These are phyloP conservation scores for Mycothermus thermophilus DNA, from an alignment of 495 filamentous ascomycete species.

Conservation along the genomic window DNA sequence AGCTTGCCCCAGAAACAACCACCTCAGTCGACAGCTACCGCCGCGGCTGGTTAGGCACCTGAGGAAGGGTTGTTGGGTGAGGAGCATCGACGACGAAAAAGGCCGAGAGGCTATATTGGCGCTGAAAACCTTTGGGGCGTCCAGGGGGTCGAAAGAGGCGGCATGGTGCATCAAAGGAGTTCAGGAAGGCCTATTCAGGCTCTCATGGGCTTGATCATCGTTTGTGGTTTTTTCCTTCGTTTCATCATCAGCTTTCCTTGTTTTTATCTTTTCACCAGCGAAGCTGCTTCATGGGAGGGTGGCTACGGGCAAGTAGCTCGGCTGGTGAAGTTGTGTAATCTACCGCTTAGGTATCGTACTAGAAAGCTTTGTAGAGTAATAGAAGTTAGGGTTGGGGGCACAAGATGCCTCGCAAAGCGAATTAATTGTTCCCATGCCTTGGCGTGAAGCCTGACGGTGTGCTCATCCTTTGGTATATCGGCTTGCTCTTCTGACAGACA, in stretches of 20 bases:
- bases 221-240: background rate
- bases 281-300: background rate
- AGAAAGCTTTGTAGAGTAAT: slow-evolving; percentile 19
- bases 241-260: background rate
- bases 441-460: too few relatives aligned
- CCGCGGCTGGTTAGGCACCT: background rate
- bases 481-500: too few relatives aligned
- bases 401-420: slow-evolving; percentile 21
- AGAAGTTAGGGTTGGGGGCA: slow-evolving; percentile 21
- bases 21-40: background rate
- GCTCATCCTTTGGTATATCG: too few relatives aligned
- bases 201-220: background rate
- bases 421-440: background rate
- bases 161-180: too few relatives aligned
- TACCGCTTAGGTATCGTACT: too few relatives aligned
- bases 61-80: background rate
- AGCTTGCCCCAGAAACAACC: background rate
- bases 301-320: background rate
- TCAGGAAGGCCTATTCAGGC: too few relatives aligned
- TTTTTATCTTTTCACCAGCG: background rate
- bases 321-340: slow-evolving; percentile 8
- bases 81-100: background rate
- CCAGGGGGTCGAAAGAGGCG: too few relatives aligned
- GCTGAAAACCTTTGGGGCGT: too few relatives aligned
- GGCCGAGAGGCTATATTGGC: background rate